A percentile compares a stretch with the other conserved stretches of the same genome.
These are phyloP conservation scores for Claviceps sp. DNA, from an alignment of 2,329 filamentous ascomycete species.

Conservation along the genomic window DNA sequence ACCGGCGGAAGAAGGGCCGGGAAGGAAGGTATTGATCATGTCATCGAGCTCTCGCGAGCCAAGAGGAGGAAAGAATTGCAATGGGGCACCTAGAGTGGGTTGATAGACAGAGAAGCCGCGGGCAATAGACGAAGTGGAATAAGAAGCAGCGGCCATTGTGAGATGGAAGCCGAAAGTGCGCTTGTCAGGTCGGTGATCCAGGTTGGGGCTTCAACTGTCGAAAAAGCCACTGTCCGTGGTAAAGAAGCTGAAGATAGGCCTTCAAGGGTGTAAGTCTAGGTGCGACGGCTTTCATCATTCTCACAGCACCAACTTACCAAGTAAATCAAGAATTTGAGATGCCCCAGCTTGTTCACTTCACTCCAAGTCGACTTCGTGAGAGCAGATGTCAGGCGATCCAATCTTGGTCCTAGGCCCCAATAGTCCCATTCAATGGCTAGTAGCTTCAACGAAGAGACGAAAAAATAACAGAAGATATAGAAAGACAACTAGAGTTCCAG, in stretches of 20 bases:
- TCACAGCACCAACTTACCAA: too few species aligned
- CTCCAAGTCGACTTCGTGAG: too few species aligned
- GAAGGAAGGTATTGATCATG: constrained; percentile 44
- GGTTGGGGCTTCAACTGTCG: not conserved
- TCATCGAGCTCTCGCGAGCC: constrained; percentile 47
- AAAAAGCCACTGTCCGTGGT: not conserved
- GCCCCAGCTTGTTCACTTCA: too few species aligned
- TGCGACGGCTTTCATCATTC: too few species aligned
- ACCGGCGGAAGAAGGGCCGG: constrained; percentile 37
- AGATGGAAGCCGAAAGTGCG: not conserved
- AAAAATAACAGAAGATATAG: too few species aligned
- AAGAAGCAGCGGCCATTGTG: constrained; percentile 15
- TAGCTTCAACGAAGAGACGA: too few species aligned
- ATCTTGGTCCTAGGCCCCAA: too few species aligned
- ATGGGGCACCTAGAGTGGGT: constrained; percentile 38
- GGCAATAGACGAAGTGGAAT: constrained; percentile 14
- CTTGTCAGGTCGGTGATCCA: not conserved
- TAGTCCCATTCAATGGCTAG: too few species aligned
- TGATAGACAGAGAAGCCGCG: constrained; percentile 49
- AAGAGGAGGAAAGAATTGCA: constrained; percentile 55
- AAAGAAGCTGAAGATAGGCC: not conserved
- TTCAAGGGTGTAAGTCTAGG: constrained; percentile 1
- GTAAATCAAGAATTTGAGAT: too few species aligned
- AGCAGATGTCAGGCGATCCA: too few species aligned
- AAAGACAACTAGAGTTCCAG: not conserved